phyloP scores from a whole-genome alignment of 2,329 filamentous ascomycete species.

The Talaromyces sp. region DNA sequence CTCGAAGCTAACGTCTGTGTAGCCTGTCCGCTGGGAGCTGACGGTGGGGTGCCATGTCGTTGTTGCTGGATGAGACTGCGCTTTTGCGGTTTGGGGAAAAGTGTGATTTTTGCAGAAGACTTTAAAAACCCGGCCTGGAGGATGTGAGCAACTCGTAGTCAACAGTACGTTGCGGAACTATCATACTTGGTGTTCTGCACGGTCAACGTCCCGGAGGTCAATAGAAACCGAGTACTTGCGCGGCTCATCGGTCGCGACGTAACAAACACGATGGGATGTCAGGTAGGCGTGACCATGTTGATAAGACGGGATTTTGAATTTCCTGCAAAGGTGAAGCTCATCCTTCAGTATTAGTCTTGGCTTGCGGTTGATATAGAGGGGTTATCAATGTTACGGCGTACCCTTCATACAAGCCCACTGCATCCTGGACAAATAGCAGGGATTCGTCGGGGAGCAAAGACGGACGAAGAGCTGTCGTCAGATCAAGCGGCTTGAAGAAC shows the following conservation, averaged over 20 bases:
- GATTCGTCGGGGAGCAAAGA: slow-evolving; percentile 89
- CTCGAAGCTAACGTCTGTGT: slow-evolving; percentile 28
- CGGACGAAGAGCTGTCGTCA: slow-evolving; percentile 93
- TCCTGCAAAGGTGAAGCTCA: slow-evolving; percentile 49
- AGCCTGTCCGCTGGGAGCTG: slow-evolving; percentile 21
- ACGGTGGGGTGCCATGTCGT: slow-evolving; percentile 44
- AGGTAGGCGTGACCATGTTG: slow-evolving; percentile 96
- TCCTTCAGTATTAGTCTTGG: slow-evolving; percentile 9
- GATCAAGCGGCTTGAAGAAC: slow-evolving; percentile 93
- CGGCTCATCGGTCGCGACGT: slow-evolving; percentile 83
- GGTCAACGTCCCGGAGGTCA: slow-evolving; percentile 84
- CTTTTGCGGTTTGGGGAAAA: slow-evolving; percentile 75
- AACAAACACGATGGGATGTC: slow-evolving; percentile 92
- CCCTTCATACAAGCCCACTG: slow-evolving; percentile 96
- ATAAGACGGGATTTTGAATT: slow-evolving; percentile 88
- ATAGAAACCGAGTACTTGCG: slow-evolving; percentile 78
- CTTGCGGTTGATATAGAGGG: slow-evolving; percentile 3
- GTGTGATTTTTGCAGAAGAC: slow-evolving; percentile 86
- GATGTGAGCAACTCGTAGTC: slow-evolving; percentile 16
- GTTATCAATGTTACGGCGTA: slow-evolving; percentile 41
- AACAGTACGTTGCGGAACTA: slow-evolving; percentile 1
- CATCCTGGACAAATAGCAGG: slow-evolving; percentile 93
- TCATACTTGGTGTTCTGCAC: slow-evolving; percentile 76
- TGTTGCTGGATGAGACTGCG: slow-evolving; percentile 47
- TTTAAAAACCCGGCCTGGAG: slow-evolving; percentile 80